phyloP scores from a whole-genome alignment of 257 asterid genomes.

The Ocimum tenuiflorum region DNA sequence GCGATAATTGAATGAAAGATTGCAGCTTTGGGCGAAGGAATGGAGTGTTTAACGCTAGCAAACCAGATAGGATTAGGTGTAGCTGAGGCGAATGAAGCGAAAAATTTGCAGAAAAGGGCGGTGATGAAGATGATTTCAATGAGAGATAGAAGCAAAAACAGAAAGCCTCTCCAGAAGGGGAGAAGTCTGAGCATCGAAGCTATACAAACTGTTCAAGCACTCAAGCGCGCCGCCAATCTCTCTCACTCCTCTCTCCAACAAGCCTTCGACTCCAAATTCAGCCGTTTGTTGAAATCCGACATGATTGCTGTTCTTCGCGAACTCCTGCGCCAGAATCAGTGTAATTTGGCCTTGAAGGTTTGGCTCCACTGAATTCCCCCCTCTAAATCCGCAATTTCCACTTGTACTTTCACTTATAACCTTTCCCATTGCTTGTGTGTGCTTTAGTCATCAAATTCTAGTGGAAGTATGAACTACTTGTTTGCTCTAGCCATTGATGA shows the following conservation, averaged over 20 bases:
- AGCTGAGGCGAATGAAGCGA: slow-evolving; percentile 2
- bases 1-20: background rate
- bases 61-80: slow-evolving; percentile 12
- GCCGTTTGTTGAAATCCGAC: slow-evolving; percentile 56
- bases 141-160: slow-evolving; percentile 73
- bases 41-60: slow-evolving; percentile 21
- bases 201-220: slow-evolving; percentile 62
- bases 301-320: slow-evolving; percentile 81
- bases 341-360: slow-evolving; percentile 61
- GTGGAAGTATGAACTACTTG: no score
- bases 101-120: background rate
- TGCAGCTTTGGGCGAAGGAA: background rate
- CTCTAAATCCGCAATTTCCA: background rate
- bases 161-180: slow-evolving; percentile 65
- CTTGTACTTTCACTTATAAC: background rate
- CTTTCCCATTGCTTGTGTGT: background rate
- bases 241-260: slow-evolving; percentile 26
- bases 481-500: no score
- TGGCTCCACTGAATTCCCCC: background rate
- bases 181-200: slow-evolving; percentile 64
- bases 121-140: slow-evolving; percentile 24
- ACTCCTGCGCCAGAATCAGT: slow-evolving; percentile 62
- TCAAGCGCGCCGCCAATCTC: slow-evolving; percentile 43
- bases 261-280: slow-evolving; percentile 34
- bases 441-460: no score